phyloP scores from a whole-genome alignment of 2,329 filamentous ascomycete species.

The Clonostachys byssicola region DNA sequence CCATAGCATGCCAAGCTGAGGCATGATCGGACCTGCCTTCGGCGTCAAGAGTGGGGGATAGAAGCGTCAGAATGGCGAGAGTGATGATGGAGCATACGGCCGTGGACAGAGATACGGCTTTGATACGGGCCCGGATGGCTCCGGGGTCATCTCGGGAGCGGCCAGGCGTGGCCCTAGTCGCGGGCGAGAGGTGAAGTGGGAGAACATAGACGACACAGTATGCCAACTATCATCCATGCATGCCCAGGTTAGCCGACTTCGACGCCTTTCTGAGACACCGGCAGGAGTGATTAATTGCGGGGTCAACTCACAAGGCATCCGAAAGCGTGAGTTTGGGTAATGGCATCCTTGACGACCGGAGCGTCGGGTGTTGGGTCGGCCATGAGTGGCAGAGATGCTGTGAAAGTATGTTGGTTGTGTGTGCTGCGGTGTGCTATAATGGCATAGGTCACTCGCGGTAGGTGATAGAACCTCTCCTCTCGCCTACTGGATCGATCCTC shows the following conservation, averaged over 20 bases:
- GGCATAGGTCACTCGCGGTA: too few relatives aligned
- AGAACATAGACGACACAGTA: slow-evolving; percentile 89
- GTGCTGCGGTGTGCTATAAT: too few relatives aligned
- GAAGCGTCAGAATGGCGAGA: slow-evolving; percentile 52
- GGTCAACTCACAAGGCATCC: slow-evolving; percentile 17
- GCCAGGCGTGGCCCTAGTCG: slow-evolving; percentile 73
- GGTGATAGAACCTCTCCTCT: too few relatives aligned
- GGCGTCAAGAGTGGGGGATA: slow-evolving; percentile 31
- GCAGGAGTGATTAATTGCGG: too few relatives aligned
- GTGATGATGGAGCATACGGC: slow-evolving; percentile 63
- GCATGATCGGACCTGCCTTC: slow-evolving; percentile 11
- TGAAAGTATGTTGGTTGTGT: too few relatives aligned
- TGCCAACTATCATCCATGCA: slow-evolving; percentile 46
- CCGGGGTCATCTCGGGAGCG: slow-evolving; percentile 84
- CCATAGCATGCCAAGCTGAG: slow-evolving; percentile 62
- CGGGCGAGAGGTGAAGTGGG: slow-evolving; percentile 80
- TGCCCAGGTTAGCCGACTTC: too few relatives aligned
- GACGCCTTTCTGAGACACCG: too few relatives aligned
- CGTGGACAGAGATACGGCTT: slow-evolving; percentile 75
- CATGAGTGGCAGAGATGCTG: too few relatives aligned
- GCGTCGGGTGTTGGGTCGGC: background rate
- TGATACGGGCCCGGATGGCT: slow-evolving; percentile 82
- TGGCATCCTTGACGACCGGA: background rate
- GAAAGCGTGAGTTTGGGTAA: slow-evolving; percentile 15
- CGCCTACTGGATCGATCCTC: too few relatives aligned